Conservation (phyloP, 2,329 filamentous ascomycete genomes). For the Diplodia corticola region DNA sequence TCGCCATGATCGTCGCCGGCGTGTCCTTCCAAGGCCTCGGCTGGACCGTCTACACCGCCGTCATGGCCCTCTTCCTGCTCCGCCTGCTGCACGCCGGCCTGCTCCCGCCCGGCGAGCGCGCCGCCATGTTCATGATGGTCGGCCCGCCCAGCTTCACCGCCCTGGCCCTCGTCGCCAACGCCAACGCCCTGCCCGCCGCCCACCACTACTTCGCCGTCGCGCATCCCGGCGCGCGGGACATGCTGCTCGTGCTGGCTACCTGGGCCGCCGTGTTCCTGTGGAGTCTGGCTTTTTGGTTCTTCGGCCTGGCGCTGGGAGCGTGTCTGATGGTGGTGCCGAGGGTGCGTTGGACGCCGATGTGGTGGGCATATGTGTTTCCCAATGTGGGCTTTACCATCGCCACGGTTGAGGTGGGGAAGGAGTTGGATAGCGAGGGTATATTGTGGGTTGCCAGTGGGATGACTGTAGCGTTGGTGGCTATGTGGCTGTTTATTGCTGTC, state of each 20-base stretch:
- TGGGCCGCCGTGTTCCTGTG: constrained; percentile 60
- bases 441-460: constrained; percentile 47
- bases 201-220: constrained; percentile 29
- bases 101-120: constrained; percentile 62
- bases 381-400: constrained; percentile 46
- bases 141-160: constrained; percentile 72
- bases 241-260: constrained; percentile 51
- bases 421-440: constrained; percentile 38
- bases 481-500: constrained; percentile 57
- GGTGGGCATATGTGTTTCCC: constrained; percentile 59
- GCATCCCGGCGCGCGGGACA: constrained; percentile 38
- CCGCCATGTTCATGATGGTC: constrained; percentile 73
- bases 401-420: constrained; percentile 42
- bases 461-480: constrained; percentile 53
- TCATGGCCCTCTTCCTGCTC: constrained; percentile 72
- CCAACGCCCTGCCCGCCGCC: constrained; percentile 54
- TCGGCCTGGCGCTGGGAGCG: constrained; percentile 44
- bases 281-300: constrained; percentile 63
- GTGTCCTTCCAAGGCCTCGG: constrained; percentile 70
- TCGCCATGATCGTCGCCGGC: constrained; percentile 68
- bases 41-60: constrained; percentile 65
- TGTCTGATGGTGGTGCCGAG: constrained; percentile 31
- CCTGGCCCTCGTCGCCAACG: constrained; percentile 68
- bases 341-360: constrained; percentile 60
- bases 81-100: constrained; percentile 67